Base-by-base conservation (phyloP, 495 filamentous ascomycete species). In the Amorphotheca resinae region DNA sequence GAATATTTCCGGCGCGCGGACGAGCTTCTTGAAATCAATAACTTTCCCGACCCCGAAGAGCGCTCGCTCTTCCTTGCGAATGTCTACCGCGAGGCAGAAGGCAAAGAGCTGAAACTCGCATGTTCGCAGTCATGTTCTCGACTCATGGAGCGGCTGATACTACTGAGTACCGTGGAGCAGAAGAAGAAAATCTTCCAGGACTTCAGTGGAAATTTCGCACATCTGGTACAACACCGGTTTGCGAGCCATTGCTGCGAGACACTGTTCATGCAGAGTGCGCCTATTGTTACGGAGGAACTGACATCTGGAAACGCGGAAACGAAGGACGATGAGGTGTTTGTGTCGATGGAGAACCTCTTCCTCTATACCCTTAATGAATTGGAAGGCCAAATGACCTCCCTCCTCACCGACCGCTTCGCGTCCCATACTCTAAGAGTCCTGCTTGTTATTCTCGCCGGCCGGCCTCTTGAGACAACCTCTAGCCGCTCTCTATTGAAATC, bases 221-320 rank as follows among this genome's bases (percentile, higher is more conserved):
- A 84, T 53, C 70, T 95, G 22, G 75, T 95, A 17, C 87, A 91
- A 54, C 91, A 98, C 60, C 81, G 88, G 21, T 98, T 98, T 56
- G 91, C 91, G 3, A 86, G 84, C 40, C 91, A 98, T 63, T 96
- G 88, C 57, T 95, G 89, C 60, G 91, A 98, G 64, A 87, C 83
- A 12, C 68, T 98, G 8, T 95, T 98, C 54, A 66, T 87, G 26
- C 74, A 80, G 42, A 80, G 82, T 7, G 88, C 87, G 14, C 77
- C 82, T 0, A 64, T 82, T 5, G 81, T 94, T 18, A 82, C 79
- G 16, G 64, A 79, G 48, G 83, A 88, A 59, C 59, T 85, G 41
- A 51, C 66, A 7, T 66, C 65, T 5, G 61, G 65, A 11, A 59
- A 62, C 1, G 60, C 59, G 18, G 63, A 64, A 47, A 12, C 9